Evolutionary conservation across 2,329 filamentous ascomycete genomes (phyloP), one percentile per base, ranked within the genome.

Genomic region (Aspergillus glaucus): DNA sequence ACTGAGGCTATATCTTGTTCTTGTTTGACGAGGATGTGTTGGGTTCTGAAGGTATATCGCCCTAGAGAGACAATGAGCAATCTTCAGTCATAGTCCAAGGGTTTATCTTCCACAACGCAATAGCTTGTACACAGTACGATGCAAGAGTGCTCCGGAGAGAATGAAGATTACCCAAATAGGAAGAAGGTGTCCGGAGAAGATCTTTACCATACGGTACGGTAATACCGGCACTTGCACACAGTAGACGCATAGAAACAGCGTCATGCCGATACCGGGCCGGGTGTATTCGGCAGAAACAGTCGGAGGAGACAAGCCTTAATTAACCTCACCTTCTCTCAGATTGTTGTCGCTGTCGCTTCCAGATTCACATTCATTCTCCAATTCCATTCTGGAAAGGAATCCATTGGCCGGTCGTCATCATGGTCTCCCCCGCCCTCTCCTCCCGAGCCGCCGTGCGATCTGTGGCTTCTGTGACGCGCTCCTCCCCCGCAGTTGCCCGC

Each of bases 381-480:
- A 30, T 30, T 30, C 10, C 26, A 30, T 30, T 30, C 26, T 30
- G 26, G 26, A 10, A 30, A 30, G 26, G 10, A 30, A 30, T 30
- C 26, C 10, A 12, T 30, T 30, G 26, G 26, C 26, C 26, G 26
- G 26, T 30, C 26, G 64, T 63, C 49, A 70, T 68, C 54, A 59
- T 67, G 58, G 59, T 61, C 48, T 53, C 63, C 37, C 47, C 60
- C 32, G 43, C 53, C 42, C 3, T 30, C 9, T 55, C 63, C 45
- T 65, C 64, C 58, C 65, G 65, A 60, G 62, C 64, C 62, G 64
- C 64, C 59, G 64, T 65, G 64, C 65, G 64, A 57, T 66, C 65
- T 21, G 61, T 67, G 64, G 59, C 60, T 53, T 62, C 59, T 43
- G 30, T 49, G 51, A 43, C 52, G 55, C 55, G 48, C 55, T 53